These are phyloP conservation scores for Rubia occidens DNA, from an alignment of 305 asterid species.

Conservation along the genomic window DNA sequence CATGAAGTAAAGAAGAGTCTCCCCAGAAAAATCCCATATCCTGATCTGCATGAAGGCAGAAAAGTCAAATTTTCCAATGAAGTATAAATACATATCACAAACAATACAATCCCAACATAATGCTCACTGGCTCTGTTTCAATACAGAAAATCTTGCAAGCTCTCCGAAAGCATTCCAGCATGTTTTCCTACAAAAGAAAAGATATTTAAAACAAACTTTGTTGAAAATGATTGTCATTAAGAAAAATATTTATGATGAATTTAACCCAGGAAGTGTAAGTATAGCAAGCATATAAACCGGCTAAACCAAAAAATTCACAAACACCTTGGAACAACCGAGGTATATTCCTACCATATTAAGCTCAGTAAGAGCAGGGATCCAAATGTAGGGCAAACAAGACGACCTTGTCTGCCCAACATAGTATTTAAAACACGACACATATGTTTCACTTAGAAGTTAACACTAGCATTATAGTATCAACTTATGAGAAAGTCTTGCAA, in stretches of 20 bases:
- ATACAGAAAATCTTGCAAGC: conserved; percentile 78
- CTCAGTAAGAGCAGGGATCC: neutral
- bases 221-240: neutral
- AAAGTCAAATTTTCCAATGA: conserved; percentile 26
- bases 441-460: neutral
- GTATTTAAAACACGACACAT: neutral
- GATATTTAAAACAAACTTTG: conserved; percentile 13
- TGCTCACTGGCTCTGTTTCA: conserved; percentile 72
- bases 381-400: neutral
- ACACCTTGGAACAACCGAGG: neutral
- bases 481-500: neutral
- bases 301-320: neutral
- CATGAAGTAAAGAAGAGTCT: conserved; percentile 54
- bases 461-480: neutral
- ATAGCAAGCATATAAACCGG: neutral
- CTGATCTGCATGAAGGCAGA: conserved; percentile 44
- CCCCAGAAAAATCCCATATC: conserved; percentile 95
- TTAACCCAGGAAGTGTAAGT: neutral
- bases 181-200: conserved; percentile 59
- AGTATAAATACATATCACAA: conserved; percentile 6
- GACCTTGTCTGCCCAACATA: neutral
- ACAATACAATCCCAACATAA: conserved; percentile 6
- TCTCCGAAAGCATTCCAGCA: conserved; percentile 79
- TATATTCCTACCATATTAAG: conserved; percentile 2
- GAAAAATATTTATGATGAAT: neutral